Evolutionary conservation across 2,329 filamentous ascomycete genomes (phyloP).

Genomic region (Thielaviopsis punctulata): DNA sequence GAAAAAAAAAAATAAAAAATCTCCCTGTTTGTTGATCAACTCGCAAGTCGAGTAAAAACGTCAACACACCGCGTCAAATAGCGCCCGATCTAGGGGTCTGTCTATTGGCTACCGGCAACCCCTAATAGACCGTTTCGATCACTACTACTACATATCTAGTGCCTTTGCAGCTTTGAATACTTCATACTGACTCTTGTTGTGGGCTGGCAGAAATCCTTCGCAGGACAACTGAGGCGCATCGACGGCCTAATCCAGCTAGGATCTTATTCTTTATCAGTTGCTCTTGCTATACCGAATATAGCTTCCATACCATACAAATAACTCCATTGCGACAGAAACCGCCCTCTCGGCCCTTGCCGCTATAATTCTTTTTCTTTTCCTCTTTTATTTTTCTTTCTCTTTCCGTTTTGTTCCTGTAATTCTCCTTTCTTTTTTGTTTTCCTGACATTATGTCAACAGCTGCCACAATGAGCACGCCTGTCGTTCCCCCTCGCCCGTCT

Average conservation of each 20-base stretch:
- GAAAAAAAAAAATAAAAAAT: no score
- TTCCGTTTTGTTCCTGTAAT: not conserved
- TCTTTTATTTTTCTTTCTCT: not conserved
- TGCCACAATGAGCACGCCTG: constrained; percentile 33
- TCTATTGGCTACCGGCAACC: not conserved
- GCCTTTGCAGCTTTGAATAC: not conserved
- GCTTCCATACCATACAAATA: no score
- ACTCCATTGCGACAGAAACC: not conserved
- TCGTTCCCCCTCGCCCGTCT: constrained; percentile 38
- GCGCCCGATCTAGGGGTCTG: not conserved
- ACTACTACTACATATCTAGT: no score
- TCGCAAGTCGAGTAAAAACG: not conserved
- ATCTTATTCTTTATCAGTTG: not conserved
- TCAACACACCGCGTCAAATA: not conserved
- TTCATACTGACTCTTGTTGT: not conserved
- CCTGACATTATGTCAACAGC: constrained; percentile 26
- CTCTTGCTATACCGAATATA: not conserved
- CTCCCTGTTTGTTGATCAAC: not conserved
- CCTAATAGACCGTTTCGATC: not conserved
- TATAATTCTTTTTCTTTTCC: not conserved
- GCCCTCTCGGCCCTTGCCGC: not conserved
- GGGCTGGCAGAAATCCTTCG: not conserved
- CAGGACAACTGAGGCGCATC: not conserved
- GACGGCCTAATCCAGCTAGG: not conserved
- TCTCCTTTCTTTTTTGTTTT: not conserved